phyloP scores from a whole-genome alignment of 768 basidiomycete species.

The Auriscalpium orientale region DNA sequence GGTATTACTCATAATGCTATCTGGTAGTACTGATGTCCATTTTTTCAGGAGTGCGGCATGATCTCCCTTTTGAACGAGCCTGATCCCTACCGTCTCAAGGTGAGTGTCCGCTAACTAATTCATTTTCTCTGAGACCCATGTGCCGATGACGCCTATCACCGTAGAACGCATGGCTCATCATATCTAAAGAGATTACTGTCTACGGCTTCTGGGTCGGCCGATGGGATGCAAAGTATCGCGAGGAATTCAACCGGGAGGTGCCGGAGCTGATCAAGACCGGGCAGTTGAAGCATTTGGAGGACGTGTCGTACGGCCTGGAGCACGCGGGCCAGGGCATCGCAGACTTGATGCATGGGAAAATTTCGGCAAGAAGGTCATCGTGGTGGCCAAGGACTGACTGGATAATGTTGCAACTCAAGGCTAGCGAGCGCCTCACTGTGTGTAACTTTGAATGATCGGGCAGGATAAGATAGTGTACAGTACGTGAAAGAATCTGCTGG shows the following conservation, averaged over 20 bases:
- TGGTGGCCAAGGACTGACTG: constrained; percentile 5
- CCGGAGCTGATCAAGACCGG: constrained; percentile 21
- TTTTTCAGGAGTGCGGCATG: constrained; percentile 21
- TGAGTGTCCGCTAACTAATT: neutral
- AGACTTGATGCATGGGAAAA: constrained; percentile 21
- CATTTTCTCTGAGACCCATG: neutral
- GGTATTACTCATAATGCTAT: too few species aligned
- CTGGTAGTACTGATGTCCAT: too few species aligned
- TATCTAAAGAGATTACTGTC: constrained; percentile 21
- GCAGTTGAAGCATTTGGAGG: constrained; percentile 22
- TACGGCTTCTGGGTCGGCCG: constrained; percentile 24
- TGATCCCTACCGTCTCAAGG: constrained; percentile 16
- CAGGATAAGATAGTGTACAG: too few species aligned
- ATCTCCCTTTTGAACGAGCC: constrained; percentile 20
- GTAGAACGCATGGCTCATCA: neutral
- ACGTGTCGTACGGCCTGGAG: constrained; percentile 19
- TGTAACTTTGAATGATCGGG: too few species aligned
- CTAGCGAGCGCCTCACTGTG: too few species aligned
- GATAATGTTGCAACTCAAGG: too few species aligned
- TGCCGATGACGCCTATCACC: neutral
- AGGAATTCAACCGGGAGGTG: constrained; percentile 24
- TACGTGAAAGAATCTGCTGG: too few species aligned
- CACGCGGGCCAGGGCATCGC: constrained; percentile 20
- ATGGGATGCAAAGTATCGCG: constrained; percentile 18
- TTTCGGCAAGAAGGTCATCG: constrained; percentile 23